Conservation (phyloP, 345 rosid species). For the Dovyalis caffra region DNA sequence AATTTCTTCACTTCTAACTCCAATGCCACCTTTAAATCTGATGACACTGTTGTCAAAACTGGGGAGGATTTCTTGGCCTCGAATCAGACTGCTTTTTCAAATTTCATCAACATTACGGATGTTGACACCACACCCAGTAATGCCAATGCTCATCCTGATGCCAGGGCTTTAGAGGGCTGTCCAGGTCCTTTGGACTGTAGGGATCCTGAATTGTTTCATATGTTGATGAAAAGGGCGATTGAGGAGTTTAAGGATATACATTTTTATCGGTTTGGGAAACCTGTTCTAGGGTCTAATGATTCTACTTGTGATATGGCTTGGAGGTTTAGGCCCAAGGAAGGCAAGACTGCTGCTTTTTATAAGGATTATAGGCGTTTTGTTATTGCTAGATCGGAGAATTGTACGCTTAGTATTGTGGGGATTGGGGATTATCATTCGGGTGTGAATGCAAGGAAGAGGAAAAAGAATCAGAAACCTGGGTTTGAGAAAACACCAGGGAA, state of each 20-base stretch:
- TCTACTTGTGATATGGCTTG: conserved; percentile 88
- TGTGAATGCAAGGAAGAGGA: conserved; percentile 86
- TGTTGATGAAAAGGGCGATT: conserved; percentile 79
- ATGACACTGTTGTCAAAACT: conserved; percentile 64
- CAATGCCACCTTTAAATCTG: conserved; percentile 77
- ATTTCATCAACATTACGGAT: conserved; percentile 64
- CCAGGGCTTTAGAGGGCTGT: conserved; percentile 29
- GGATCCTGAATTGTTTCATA: conserved; percentile 81
- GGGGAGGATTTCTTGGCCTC: conserved; percentile 86
- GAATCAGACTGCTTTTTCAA: conserved; percentile 65
- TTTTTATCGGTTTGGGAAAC: conserved; percentile 86
- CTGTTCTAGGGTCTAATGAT: conserved; percentile 48
- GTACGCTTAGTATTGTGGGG: conserved; percentile 50
- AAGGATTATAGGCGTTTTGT: conserved; percentile 87
- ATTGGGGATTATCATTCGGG: conserved; percentile 93
- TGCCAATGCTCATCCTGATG: background rate
- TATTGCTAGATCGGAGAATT: conserved; percentile 58
- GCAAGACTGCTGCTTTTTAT: conserved; percentile 75
- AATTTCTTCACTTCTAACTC: conserved; percentile 74
- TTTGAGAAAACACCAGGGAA: conserved; percentile 45
- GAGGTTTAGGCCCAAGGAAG: conserved; percentile 95
- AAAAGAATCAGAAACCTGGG: conserved; percentile 69
- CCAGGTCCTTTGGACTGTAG: conserved; percentile 71
- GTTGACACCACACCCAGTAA: conserved; percentile 34
- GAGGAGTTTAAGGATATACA: conserved; percentile 80